Base-by-base conservation (phyloP, 257 asterid genomes). In the Euphrasia confusa region DNA sequence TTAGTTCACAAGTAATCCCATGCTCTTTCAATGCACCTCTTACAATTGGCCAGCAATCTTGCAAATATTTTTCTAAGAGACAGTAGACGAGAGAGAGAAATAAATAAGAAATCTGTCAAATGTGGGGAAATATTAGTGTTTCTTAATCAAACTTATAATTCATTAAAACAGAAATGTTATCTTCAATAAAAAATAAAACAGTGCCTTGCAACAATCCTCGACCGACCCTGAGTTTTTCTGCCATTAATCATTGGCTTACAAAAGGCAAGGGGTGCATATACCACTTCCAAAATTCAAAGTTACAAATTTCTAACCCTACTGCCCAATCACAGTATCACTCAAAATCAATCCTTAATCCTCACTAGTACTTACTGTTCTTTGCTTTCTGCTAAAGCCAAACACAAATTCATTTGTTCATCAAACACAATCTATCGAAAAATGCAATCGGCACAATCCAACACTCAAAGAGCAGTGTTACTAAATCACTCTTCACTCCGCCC, bases 11-110 rank as follows among this genome's bases (percentile, higher is more conserved):
- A 42, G 81, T 69, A 72, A 90, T 64, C 35, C 91, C 94, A 60
- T 80, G 50, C 78, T 85, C 98, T 65, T 88, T 88, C 62, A 85
- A 67, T 30, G 95, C 89, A 32, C 91, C 81, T 78, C 78, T 85
- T 10, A 90, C 96, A 8, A 65, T 63, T 13, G 91, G 94, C 96
- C 96, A 90, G 69, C 95, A 82, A 47, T 90, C 95, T 70, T 85
- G 96, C 80, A 90, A 76, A 74, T 90, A 90, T 68, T 85, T 90
- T 56, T 88, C 98, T 88, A 74, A 48, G 5, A 9, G 5, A 27
- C 30, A 53, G 49, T 11, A 66, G 28, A 33, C 53, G 35, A n/a
- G 27, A 35, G 17, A 67, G 42, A 66, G 47, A 67, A 50, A 50
- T 10, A 59, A 10, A 49, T 44, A 33, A 32, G 61, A 15, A 3